phyloP scores from a whole-genome alignment of 345 rosid species.

The Euphorbia tirucalli region DNA sequence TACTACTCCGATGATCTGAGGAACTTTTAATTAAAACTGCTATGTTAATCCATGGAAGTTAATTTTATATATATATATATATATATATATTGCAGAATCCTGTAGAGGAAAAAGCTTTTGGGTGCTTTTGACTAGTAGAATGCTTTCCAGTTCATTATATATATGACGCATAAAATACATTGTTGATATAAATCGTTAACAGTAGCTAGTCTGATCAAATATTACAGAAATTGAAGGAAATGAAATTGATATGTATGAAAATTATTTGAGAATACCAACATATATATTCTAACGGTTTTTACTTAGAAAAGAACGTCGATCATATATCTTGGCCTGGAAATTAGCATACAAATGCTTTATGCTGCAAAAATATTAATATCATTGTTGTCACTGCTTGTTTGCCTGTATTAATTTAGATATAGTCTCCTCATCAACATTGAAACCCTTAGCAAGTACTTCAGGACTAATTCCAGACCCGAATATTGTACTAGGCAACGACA shows the following conservation, averaged over 20 bases:
- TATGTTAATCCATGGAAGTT: too few species aligned
- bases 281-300: background rate
- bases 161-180: too few species aligned
- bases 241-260: background rate
- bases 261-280: too few species aligned
- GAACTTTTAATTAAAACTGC: too few species aligned
- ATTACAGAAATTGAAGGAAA: background rate
- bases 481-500: slow-evolving; percentile 12
- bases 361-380: background rate
- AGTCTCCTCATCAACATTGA: slow-evolving; percentile 28
- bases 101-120: too few species aligned
- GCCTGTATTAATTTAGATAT: slow-evolving; percentile 25
- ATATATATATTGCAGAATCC: too few species aligned
- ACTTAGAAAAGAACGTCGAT: background rate
- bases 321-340: background rate
- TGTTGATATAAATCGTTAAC: too few species aligned
- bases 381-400: background rate
- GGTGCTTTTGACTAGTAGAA: too few species aligned
- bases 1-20: too few species aligned
- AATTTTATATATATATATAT: too few species aligned
- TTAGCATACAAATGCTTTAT: background rate
- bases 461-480: slow-evolving; percentile 28
- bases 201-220: background rate
- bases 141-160: too few species aligned
- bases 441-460: slow-evolving; percentile 24